Base-by-base conservation (phyloP, 768 basidiomycete genomes). In the Fomitopsis pulvina region DNA sequence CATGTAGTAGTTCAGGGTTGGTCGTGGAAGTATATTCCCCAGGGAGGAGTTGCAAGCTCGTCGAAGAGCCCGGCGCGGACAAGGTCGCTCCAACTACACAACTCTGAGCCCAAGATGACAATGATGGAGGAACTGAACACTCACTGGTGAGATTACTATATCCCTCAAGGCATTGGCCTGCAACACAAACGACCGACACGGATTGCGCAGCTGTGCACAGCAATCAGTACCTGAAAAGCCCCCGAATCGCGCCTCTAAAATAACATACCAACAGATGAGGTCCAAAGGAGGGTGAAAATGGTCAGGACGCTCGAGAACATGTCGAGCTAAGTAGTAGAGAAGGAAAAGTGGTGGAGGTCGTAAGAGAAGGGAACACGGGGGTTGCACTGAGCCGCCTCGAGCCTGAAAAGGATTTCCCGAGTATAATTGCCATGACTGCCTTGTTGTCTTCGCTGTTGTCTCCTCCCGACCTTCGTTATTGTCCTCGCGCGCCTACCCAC, bases 121-220 rank as follows among this genome's bases (percentile, higher is more conserved):
- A 37, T 18, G 12, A 50, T 41, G 9, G 46, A 9, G 32, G 50
- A 18, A 14, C 26, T 26, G 11, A 29, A 24, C 16, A 82, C 86
- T 69, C 59, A 78, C 76, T 62, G 30, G 86, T 84, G 21, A 75
- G 78, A 61, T 91, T 90, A 27, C 85, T 80, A 67, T 69, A 78
- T 51, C 89, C 89, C 66, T 89, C 76, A 50, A 91, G 68, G 72
- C 89, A 91, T 85, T 92, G 87, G 58, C 88, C 88, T 64, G 88
- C 85, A 86, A 87, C 72, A 74, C 88, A 91, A 53, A 92, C 73
- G 50, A 90, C 80, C 60, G 82, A 66, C 52, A 71, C 64, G 57
- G 76, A 72, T 65, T 83, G 80, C 52, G 83, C 81, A 48, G 55
- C 63, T 61, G 29, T 40, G 3, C 42, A 37, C 27, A 24, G 45